phyloP scores from a whole-genome alignment of 768 basidiomycete genomes.

The Albatrellus ellisii region DNA sequence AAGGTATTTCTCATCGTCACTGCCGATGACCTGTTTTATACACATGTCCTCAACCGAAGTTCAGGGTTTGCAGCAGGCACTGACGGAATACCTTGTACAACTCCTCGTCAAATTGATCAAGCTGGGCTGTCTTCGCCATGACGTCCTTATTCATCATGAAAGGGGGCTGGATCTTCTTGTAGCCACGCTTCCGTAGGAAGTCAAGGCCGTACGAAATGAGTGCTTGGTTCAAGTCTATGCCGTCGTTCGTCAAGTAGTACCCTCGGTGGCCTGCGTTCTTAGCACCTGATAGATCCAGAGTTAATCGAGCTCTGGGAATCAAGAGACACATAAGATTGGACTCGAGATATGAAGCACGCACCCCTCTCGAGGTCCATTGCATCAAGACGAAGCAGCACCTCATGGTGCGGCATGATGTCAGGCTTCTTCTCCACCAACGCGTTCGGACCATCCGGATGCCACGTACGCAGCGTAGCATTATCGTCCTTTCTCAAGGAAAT shows the following conservation, averaged over 20 bases:
- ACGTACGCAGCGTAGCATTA: constrained; percentile 68
- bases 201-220: constrained; percentile 91
- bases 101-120: constrained; percentile 97
- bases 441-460: constrained; percentile 72
- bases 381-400: constrained; percentile 85
- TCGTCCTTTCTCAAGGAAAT: constrained; percentile 55
- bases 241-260: constrained; percentile 92
- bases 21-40: constrained; percentile 63
- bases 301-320: background rate
- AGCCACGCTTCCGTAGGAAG: constrained; percentile 69
- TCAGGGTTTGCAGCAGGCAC: background rate
- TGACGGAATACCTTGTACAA: constrained; percentile 73
- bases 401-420: constrained; percentile 92
- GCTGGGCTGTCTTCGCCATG: constrained; percentile 96
- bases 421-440: constrained; percentile 58
- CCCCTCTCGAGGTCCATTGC: constrained; percentile 97
- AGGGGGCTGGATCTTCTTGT: constrained; percentile 92
- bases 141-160: constrained; percentile 98
- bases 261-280: constrained; percentile 95
- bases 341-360: constrained; percentile 18
- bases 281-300: constrained; percentile 36
- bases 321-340: background rate
- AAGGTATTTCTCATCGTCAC: constrained; percentile 94
- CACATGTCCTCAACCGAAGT: background rate
- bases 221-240: constrained; percentile 95